These are phyloP conservation scores for Phaeoacremonium minimum DNA, from an alignment of 2,329 filamentous ascomycete genomes.

Conservation along the genomic window DNA sequence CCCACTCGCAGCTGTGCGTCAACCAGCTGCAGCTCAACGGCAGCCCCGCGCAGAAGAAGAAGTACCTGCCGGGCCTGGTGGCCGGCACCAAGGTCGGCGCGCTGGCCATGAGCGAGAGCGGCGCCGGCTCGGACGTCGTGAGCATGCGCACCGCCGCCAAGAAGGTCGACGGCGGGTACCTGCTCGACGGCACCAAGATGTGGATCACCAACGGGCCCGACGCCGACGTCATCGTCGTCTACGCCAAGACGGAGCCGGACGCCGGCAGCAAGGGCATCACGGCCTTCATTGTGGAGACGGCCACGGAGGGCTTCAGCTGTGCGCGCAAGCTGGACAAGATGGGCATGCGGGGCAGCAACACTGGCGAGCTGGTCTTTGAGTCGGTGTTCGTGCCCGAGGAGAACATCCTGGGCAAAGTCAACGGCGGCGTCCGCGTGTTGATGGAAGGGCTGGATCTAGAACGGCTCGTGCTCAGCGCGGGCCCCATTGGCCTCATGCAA, in stretches of 20 bases:
- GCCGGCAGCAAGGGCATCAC: conserved; percentile 87
- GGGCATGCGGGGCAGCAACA: conserved; percentile 96
- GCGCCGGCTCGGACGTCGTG: conserved; percentile 88
- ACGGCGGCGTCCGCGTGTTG: conserved; percentile 81
- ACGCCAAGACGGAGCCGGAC: conserved; percentile 85
- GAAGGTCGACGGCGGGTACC: conserved; percentile 76
- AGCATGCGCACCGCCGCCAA: conserved; percentile 88
- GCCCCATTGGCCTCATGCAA: conserved; percentile 93
- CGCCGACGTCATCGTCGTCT: conserved; percentile 90
- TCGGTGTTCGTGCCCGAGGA: conserved; percentile 81
- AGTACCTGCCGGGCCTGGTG: conserved; percentile 76
- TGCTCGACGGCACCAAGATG: conserved; percentile 92
- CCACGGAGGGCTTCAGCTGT: conserved; percentile 73
- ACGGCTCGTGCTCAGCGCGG: conserved; percentile 83
- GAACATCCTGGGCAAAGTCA: conserved; percentile 74
- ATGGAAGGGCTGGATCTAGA: conserved; percentile 98
- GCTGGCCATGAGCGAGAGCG: conserved; percentile 91
- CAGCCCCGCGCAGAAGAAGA: conserved; percentile 69
- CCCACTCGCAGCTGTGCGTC: conserved; percentile 92
- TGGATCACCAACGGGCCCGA: conserved; percentile 99
- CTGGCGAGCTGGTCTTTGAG: conserved; percentile 89
- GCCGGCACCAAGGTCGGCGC: conserved; percentile 79
- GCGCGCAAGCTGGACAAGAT: conserved; percentile 94
- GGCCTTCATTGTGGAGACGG: conserved; percentile 80
- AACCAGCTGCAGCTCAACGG: conserved; percentile 96